Conservation (phyloP, 495 filamentous ascomycete species). For the Penicillium lividum region DNA sequence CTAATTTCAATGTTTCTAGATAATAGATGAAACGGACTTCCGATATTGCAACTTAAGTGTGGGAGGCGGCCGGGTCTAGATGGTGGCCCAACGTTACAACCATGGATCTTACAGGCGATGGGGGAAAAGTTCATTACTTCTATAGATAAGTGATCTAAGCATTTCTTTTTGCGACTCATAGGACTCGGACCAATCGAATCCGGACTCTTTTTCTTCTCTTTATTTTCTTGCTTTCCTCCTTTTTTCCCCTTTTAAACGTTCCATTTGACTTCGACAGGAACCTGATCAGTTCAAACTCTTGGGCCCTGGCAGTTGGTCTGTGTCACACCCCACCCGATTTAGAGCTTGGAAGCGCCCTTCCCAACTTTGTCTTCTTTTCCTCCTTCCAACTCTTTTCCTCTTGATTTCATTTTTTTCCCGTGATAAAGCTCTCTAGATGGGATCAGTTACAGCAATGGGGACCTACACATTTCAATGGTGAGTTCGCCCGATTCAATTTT, state of each 20-base stretch:
- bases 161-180: not conserved
- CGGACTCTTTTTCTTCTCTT: not conserved
- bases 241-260: not conserved
- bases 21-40: too few species aligned
- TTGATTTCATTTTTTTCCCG: slow-evolving; percentile 1
- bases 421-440: not conserved
- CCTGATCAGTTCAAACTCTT: not conserved
- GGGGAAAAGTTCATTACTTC: not conserved
- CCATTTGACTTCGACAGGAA: not conserved
- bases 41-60: not conserved
- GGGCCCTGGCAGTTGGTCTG: slow-evolving; percentile 11
- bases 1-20: not conserved
- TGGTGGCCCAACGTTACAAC: not conserved
- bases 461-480: slow-evolving; percentile 48
- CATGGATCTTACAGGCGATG: not conserved
- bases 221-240: not conserved
- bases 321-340: slow-evolving; percentile 14
- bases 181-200: not conserved
- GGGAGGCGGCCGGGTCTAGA: not conserved
- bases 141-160: not conserved
- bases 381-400: not conserved
- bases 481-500: slow-evolving; percentile 21
- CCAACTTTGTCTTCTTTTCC: slow-evolving; percentile 2
- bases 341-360: slow-evolving; percentile 12
- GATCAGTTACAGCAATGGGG: slow-evolving; percentile 30